These are phyloP conservation scores for Ogataea ganodermae DNA, from an alignment of 805 yeast genomes.

Conservation along the genomic window DNA sequence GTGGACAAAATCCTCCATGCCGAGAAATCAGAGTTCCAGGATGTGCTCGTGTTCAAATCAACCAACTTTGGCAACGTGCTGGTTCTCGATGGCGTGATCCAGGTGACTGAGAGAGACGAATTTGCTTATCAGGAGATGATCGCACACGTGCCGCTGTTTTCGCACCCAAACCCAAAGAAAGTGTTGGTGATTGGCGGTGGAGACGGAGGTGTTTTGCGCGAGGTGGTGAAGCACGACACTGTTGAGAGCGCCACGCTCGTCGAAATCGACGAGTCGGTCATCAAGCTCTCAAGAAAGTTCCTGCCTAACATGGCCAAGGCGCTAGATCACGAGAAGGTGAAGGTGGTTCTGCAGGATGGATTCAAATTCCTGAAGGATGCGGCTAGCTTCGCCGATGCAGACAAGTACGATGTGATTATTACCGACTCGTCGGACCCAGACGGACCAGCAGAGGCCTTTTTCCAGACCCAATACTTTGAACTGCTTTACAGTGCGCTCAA, in stretches of 20 bases:
- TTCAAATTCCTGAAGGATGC: conserved; percentile 64
- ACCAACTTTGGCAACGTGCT: conserved; percentile 81
- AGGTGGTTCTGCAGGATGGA: conserved; percentile 76
- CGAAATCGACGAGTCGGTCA: conserved; percentile 88
- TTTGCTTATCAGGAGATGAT: conserved; percentile 94
- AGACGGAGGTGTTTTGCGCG: conserved; percentile 93
- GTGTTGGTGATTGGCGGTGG: conserved; percentile 95
- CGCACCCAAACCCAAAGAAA: conserved; percentile 71
- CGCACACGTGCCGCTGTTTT: conserved; percentile 75
- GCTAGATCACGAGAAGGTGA: conserved; percentile 64
- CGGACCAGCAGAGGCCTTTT: conserved; percentile 88
- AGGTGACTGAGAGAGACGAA: conserved; percentile 90
- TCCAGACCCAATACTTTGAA: conserved; percentile 74
- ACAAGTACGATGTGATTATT: conserved; percentile 77
- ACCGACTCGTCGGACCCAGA: conserved; percentile 95
- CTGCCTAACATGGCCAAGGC: conserved; percentile 75
- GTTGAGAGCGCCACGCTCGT: conserved; percentile 71
- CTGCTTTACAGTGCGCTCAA: conserved; percentile 64
- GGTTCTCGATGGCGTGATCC: conserved; percentile 87
- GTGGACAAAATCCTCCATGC: conserved; percentile 68
- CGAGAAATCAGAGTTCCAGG: conserved; percentile 73
- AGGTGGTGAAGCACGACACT: conserved; percentile 66
- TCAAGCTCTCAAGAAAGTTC: conserved; percentile 66
- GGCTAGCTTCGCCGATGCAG: conserved; percentile 37
- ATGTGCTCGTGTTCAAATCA: conserved; percentile 76